These are phyloP conservation scores for Cryomyces minteri DNA, from an alignment of 495 filamentous ascomycete species.

Conservation along the genomic window DNA sequence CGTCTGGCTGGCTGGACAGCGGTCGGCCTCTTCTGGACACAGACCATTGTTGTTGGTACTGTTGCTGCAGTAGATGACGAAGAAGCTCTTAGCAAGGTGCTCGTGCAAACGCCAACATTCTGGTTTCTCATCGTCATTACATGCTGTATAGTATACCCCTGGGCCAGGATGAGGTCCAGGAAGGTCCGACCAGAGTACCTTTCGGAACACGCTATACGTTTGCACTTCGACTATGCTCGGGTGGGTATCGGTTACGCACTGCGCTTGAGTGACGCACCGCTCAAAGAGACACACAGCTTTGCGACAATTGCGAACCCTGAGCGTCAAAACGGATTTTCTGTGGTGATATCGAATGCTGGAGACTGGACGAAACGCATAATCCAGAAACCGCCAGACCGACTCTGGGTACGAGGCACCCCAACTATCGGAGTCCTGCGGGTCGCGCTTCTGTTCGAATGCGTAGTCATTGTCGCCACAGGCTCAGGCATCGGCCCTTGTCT, in stretches of 20 bases:
- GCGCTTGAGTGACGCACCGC: conserved; percentile 34
- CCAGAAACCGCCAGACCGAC: conserved; percentile 33
- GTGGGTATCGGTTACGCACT: conserved; percentile 23
- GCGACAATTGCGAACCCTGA: conserved; percentile 45
- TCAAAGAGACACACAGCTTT: conserved; percentile 70
- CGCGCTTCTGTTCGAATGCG: conserved; percentile 44
- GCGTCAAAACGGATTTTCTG: conserved; percentile 37
- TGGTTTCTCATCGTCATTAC: conserved; percentile 49
- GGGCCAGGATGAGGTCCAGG: conserved; percentile 44
- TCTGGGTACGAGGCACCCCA: conserved; percentile 36
- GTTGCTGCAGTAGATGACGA: conserved; percentile 8
- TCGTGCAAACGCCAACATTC: conserved; percentile 40
- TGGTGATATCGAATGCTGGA: conserved; percentile 63
- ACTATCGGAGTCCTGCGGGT: conserved; percentile 56
- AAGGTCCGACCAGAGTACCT: conserved; percentile 41
- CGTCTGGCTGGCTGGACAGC: conserved; percentile 47
- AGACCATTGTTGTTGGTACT: conserved; percentile 19
- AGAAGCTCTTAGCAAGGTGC: conserved; percentile 19
- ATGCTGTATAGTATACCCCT: conserved; percentile 42
- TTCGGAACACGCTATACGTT: conserved; percentile 50
- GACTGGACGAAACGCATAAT: conserved; percentile 62
- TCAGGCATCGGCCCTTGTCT: conserved; percentile 63
- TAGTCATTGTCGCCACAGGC: conserved; percentile 66
- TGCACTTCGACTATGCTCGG: conserved; percentile 46
- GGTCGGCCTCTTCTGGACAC: conserved; percentile 40